Conservation (phyloP, 1,284 basidiomycete genomes). For the Leucocoprinus gongylophorus region DNA sequence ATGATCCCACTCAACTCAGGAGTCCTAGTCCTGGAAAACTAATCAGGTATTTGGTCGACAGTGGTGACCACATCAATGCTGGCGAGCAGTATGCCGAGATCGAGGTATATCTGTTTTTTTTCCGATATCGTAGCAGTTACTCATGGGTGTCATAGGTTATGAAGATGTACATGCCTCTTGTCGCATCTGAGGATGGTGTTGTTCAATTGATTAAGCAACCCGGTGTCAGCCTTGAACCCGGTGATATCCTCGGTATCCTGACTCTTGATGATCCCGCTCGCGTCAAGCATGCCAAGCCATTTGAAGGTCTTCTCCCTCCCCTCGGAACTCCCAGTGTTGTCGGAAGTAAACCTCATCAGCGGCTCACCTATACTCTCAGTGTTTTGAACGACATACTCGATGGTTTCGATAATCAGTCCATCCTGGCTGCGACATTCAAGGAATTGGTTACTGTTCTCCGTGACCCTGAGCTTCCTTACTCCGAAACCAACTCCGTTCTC, state of each 20-base stretch:
- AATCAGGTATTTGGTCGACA: slow-evolving; percentile 91
- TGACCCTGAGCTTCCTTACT: slow-evolving; percentile 86
- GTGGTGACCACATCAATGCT: slow-evolving; percentile 93
- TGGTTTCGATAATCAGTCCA: slow-evolving; percentile 89
- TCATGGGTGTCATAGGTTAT: slow-evolving; percentile 63
- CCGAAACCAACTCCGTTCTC: slow-evolving; percentile 79
- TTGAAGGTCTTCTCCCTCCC: slow-evolving; percentile 85
- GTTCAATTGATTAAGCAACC: slow-evolving; percentile 98
- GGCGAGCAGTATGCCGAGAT: slow-evolving; percentile 99
- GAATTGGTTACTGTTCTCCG: slow-evolving; percentile 75
- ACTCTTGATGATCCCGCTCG: slow-evolving; percentile 95
- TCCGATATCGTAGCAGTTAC: slow-evolving; percentile 11
- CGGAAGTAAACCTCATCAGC: slow-evolving; percentile 91
- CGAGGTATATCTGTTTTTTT: slow-evolving; percentile 50
- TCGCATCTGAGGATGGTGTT: slow-evolving; percentile 92
- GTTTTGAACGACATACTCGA: slow-evolving; percentile 90
- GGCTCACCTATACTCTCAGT: slow-evolving; percentile 69
- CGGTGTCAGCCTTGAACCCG: slow-evolving; percentile 94
- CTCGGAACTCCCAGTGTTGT: slow-evolving; percentile 84
- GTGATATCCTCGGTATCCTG: slow-evolving; percentile 96
- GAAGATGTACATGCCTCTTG: slow-evolving; percentile 99
- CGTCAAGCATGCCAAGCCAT: slow-evolving; percentile 98
- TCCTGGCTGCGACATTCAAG: slow-evolving; percentile 79
- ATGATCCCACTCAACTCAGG: slow-evolving; percentile 95
- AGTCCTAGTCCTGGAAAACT: slow-evolving; percentile 98